These are phyloP conservation scores for Parsonsia alboflavescens DNA, from an alignment of 257 asterid species.

Conservation along the genomic window DNA sequence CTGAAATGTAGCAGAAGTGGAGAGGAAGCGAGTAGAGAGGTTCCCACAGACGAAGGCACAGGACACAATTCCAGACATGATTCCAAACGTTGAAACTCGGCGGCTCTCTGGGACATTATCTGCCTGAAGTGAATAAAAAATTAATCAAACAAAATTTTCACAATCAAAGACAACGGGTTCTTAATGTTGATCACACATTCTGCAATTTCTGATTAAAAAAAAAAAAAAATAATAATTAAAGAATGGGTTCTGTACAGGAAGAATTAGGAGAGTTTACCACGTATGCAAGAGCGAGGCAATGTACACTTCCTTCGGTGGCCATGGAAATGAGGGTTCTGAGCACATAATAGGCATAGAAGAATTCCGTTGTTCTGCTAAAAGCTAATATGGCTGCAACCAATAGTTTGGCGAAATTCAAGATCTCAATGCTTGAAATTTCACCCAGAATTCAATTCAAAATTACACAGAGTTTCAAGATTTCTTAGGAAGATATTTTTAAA, in stretches of 20 bases:
- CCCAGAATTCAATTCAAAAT: not conserved
- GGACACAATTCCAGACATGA: conserved; percentile 73
- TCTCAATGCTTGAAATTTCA: too few relatives aligned
- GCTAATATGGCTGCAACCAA: conserved; percentile 55
- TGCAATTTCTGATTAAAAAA: too few relatives aligned
- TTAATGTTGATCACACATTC: not conserved
- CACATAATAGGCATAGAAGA: conserved; percentile 61
- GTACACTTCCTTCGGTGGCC: conserved; percentile 77
- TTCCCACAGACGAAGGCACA: conserved; percentile 86
- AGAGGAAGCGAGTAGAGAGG: conserved; percentile 70
- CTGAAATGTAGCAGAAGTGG: conserved; percentile 68
- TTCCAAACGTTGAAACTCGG: conserved; percentile 69
- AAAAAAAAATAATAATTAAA: not conserved
- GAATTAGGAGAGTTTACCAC: conserved; percentile 39
- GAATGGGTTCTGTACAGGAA: too few relatives aligned
- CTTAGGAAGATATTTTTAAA: too few relatives aligned
- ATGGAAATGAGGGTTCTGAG: conserved; percentile 62
- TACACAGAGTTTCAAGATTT: not conserved
- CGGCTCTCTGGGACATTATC: conserved; percentile 72
- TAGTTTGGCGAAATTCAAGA: too few relatives aligned
- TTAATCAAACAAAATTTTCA: not conserved
- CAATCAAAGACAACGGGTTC: not conserved
- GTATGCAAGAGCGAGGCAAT: conserved; percentile 79
- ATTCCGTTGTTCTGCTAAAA: conserved; percentile 55
- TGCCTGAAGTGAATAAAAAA: conserved; percentile 44